Evolutionary conservation across 768 basidiomycete species (phyloP).

Genomic region (Suillus fuscotomentosus): DNA sequence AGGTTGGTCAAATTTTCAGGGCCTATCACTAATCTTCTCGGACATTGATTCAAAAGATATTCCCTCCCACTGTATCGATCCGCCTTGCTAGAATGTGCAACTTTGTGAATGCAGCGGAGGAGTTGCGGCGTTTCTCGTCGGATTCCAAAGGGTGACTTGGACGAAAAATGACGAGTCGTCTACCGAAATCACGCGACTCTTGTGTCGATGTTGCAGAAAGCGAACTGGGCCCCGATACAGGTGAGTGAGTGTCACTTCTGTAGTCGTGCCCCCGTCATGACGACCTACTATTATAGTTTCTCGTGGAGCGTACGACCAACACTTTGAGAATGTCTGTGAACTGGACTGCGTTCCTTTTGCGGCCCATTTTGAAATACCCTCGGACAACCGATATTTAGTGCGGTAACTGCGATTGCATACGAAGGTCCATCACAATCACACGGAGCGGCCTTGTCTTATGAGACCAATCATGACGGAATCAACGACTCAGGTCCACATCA

Average conservation of each 20-base stretch:
- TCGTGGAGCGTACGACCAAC: conserved; percentile 94
- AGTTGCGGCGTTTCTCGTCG: conserved; percentile 61
- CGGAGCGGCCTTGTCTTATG: conserved; percentile 74
- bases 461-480: conserved; percentile 89
- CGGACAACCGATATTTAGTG: not conserved
- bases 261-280: not conserved
- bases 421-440: conserved; percentile 92
- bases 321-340: conserved; percentile 98
- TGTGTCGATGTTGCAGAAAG: conserved; percentile 96
- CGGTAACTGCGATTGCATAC: not conserved
- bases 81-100: conserved; percentile 82
- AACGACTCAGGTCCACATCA: conserved; percentile 56
- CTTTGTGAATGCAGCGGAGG: conserved; percentile 91
- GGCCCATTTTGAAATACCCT: conserved; percentile 73
- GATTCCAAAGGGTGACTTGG: conserved; percentile 45
- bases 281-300: conserved; percentile 52
- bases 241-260: conserved; percentile 40
- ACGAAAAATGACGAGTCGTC: conserved; percentile 79
- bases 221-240: conserved; percentile 93
- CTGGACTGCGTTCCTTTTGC: conserved; percentile 83
- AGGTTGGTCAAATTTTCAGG: conserved; percentile 77
- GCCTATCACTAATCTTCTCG: conserved; percentile 60
- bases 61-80: conserved; percentile 70
- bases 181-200: conserved; percentile 96
- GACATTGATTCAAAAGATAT: conserved; percentile 83